A percentile compares a stretch with the other conserved stretches of the same genome.
Conservation (phyloP, 305 asterid species). For the Solanum hybrid region DNA sequence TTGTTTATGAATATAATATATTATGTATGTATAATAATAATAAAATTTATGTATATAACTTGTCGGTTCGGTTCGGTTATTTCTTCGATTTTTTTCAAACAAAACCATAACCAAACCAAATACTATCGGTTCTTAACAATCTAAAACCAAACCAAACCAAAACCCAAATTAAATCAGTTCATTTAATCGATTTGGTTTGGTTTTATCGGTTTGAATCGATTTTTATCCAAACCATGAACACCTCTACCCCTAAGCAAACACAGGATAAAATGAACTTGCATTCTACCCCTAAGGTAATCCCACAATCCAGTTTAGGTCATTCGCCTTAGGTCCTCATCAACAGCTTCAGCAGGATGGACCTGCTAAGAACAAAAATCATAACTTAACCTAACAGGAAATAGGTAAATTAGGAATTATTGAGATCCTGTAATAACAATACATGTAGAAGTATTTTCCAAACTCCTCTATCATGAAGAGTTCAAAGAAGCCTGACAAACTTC, state of each 20-base stretch:
- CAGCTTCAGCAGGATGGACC: neutral
- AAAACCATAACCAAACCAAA: no score
- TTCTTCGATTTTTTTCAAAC: no score
- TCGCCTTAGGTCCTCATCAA: neutral
- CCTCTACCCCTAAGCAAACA: neutral
- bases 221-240: no score
- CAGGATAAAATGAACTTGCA: neutral
- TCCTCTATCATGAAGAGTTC: slow-evolving; percentile 21
- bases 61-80: no score
- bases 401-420: neutral
- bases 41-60: no score
- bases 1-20: no score
- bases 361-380: neutral
- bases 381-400: neutral
- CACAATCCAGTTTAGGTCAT: neutral
- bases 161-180: no score
- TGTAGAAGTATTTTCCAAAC: slow-evolving; percentile 36
- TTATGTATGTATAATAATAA: no score
- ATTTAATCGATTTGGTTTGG: no score
- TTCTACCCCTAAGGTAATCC: neutral
- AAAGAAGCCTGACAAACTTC: slow-evolving; percentile 36
- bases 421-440: neutral
- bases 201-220: no score
- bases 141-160: no score
- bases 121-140: no score